Base-by-base conservation (phyloP, 495 filamentous ascomycete genomes). In the Penicillium bialowiezense region DNA sequence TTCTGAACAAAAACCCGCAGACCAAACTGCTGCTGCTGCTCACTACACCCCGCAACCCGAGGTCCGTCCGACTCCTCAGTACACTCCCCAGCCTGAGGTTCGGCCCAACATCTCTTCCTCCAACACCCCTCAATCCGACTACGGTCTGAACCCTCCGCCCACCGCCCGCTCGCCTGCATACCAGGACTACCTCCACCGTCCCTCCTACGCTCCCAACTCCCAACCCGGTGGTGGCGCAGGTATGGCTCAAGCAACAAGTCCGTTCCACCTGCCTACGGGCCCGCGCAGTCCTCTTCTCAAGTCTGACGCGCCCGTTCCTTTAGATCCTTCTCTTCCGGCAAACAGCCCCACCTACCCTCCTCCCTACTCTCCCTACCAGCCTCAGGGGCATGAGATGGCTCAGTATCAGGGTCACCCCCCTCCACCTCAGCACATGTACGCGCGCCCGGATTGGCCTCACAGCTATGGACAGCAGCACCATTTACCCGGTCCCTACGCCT, bases 201-300 rank as follows among this genome's bases (percentile, higher is more conserved):
- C 69, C 46, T 78, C 82, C 59, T 89, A 89, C 75, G 81, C 83
- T 58, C 76, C 86, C 50, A 84, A 81, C 78, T 85, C 81, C 63
- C 84, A 86, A 62, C 78, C 79, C 67, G 84, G 79, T 70, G 82
- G 77, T 77, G 84, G 85, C 75, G 88, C 85, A 84, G 85, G 83
- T 84, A 96, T 96, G 92, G 88, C 90, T 80, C 89, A 95, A 87
- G 77, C 89, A 86, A 85, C 87, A 86, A 96, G 90, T 96, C 87
- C 89, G 90, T 95, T 87, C 69, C 78, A 79, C 82, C 81, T 86
- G 72, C 78, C 80, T 78, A 80, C 87, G 73, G 77, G 77, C 72
- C 70, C 71, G 75, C 73, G 77, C 70, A 74, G 71, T 62, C 74
- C 83, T 65, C 84, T 84, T 76, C 77, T 82, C 69, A 90, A 88